A percentile compares a stretch with the other conserved stretches of the same genome.
Conservation (phyloP, 116 monocot genomes). For the Trichopus zeylanicus region DNA sequence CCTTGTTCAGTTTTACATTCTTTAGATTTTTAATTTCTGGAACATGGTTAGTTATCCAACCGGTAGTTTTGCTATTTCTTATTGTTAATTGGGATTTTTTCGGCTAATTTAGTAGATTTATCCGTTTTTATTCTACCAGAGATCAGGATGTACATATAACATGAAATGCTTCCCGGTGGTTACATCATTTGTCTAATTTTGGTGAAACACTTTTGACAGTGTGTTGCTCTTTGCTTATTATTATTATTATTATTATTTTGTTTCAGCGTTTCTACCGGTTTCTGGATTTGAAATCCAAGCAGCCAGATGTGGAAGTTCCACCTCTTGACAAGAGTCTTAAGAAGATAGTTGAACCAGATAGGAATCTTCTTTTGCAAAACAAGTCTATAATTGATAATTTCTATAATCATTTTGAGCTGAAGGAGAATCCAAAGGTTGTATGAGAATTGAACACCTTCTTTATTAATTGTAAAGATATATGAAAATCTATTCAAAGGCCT, state of each 20-base stretch:
- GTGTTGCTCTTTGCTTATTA: no score
- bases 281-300: constrained; percentile 70
- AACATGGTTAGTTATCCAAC: no score
- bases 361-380: constrained; percentile 30
- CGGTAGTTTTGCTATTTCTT: no score
- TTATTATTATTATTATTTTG: neutral
- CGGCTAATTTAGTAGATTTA: no score
- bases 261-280: constrained; percentile 69
- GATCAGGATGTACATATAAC: no score
- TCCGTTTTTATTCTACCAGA: no score
- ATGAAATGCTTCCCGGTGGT: no score
- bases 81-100: no score
- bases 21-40: no score
- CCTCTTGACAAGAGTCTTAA: constrained; percentile 53
- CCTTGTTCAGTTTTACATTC: no score
- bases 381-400: constrained; percentile 44
- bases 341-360: constrained; percentile 62
- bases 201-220: no score
- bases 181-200: no score
- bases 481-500: neutral
- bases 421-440: constrained; percentile 76
- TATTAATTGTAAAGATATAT: neutral
- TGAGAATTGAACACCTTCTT: constrained; percentile 2
- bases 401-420: constrained; percentile 48
- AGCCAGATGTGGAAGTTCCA: constrained; percentile 63